Conservation (phyloP, 306 rosid species). For the Cotoneaster glaucophyllus region DNA sequence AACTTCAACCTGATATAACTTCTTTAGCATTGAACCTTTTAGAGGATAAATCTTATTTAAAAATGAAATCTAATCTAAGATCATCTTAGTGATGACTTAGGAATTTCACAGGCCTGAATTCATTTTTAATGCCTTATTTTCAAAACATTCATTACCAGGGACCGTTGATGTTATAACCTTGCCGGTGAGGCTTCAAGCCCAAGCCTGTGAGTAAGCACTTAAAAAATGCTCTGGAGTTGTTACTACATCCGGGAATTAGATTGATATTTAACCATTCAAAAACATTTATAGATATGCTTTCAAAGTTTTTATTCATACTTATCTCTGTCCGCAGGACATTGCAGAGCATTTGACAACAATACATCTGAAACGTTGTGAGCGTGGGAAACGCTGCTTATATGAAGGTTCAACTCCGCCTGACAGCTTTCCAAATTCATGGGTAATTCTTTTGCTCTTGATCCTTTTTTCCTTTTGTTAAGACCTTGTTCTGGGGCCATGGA, state of each 20-base stretch:
- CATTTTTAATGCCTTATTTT: neutral
- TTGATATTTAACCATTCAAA: neutral
- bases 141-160: neutral
- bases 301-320: neutral
- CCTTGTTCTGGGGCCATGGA: neutral
- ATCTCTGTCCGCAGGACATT: conserved; percentile 55
- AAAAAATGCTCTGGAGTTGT: conserved; percentile 1
- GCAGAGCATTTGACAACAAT: conserved; percentile 88
- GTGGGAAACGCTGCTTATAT: conserved; percentile 93
- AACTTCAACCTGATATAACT: neutral
- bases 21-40: neutral
- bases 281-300: neutral
- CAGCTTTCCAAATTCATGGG: conserved; percentile 96
- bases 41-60: neutral
- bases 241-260: neutral
- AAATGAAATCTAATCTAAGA: neutral
- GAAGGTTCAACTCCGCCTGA: conserved; percentile 98
- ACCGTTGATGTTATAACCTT: neutral
- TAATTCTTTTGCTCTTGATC: conserved; percentile 29
- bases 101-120: neutral
- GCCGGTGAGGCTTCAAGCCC: neutral
- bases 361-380: conserved; percentile 80
- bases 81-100: neutral
- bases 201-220: neutral
- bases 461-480: neutral